These are phyloP conservation scores for Arthroderma sp. DNA, from an alignment of 2,329 filamentous ascomycete species.

Conservation along the genomic window DNA sequence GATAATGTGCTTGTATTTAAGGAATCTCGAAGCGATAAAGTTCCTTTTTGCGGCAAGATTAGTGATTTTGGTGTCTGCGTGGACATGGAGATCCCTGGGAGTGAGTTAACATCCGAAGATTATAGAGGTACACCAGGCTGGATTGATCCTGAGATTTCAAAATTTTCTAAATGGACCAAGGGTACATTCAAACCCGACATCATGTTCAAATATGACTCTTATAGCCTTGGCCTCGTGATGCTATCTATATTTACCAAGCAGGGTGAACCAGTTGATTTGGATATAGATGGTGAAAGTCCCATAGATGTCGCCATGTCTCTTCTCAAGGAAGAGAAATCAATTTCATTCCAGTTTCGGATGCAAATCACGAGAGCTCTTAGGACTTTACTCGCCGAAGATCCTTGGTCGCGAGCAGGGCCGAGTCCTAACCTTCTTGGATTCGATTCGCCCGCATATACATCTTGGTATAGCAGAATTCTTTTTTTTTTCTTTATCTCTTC, in stretches of 20 bases:
- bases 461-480: slow-evolving; percentile 15
- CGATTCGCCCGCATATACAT: slow-evolving; percentile 15
- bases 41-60: slow-evolving; percentile 20
- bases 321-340: slow-evolving; percentile 13
- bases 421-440: slow-evolving; percentile 16
- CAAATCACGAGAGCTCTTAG: slow-evolving; percentile 16
- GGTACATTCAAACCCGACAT: slow-evolving; percentile 16
- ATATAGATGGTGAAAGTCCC: slow-evolving; percentile 6
- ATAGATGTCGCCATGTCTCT: slow-evolving; percentile 12
- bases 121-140: slow-evolving; percentile 20
- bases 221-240: slow-evolving; percentile 19
- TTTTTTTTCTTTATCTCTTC: not conserved
- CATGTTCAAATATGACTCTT: slow-evolving; percentile 21
- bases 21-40: slow-evolving; percentile 13
- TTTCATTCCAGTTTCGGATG: slow-evolving; percentile 15
- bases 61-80: slow-evolving; percentile 24
- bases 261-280: slow-evolving; percentile 13
- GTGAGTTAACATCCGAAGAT: slow-evolving; percentile 16
- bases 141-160: slow-evolving; percentile 17
- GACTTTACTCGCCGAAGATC: slow-evolving; percentile 18
- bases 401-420: slow-evolving; percentile 16
- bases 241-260: slow-evolving; percentile 18
- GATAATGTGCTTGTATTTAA: slow-evolving; percentile 22
- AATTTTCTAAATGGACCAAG: slow-evolving; percentile 10
- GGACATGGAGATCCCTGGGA: slow-evolving; percentile 18